Conservation (phyloP, 495 filamentous ascomycete species). For the Xylaria acuta region DNA sequence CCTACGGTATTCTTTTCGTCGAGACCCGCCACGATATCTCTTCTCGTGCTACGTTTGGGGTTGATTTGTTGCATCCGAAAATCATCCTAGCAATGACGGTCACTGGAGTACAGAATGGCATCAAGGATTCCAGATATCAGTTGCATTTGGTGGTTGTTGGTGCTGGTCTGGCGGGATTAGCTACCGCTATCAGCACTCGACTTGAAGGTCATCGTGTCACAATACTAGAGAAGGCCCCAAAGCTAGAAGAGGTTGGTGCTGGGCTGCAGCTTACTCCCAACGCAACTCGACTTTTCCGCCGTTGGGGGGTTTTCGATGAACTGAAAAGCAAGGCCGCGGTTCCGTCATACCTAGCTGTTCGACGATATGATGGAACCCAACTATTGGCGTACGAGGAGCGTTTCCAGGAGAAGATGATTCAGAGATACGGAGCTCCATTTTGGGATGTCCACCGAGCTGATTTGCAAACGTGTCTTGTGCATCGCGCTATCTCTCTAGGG, state of each 20-base stretch:
- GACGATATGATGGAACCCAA: slow-evolving; percentile 58
- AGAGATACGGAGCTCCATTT: slow-evolving; percentile 58
- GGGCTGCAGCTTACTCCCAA: slow-evolving; percentile 67
- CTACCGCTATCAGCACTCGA: slow-evolving; percentile 46
- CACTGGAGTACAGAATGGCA: not conserved
- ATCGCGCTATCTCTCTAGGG: slow-evolving; percentile 47
- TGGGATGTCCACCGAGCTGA: slow-evolving; percentile 63
- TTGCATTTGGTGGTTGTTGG: slow-evolving; percentile 51
- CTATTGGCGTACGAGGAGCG: slow-evolving; percentile 59
- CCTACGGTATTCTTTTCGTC: not conserved
- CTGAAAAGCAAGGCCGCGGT: slow-evolving; percentile 56
- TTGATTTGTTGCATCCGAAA: not conserved
- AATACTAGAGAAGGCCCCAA: slow-evolving; percentile 32
- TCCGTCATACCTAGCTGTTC: slow-evolving; percentile 62
- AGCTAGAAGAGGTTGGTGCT: slow-evolving; percentile 44
- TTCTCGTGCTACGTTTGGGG: not conserved
- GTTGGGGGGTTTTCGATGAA: slow-evolving; percentile 58
- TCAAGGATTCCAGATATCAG: not conserved
- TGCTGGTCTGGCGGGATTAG: slow-evolving; percentile 55
- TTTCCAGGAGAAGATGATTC: slow-evolving; percentile 51
- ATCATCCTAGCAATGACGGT: not conserved
- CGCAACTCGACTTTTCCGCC: slow-evolving; percentile 57
- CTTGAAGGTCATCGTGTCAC: slow-evolving; percentile 38
- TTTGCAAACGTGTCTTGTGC: slow-evolving; percentile 54
- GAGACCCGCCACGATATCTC: not conserved